Percentiles rank a stretch among this genome's conserved stretches.
These are phyloP conservation scores for Letharia columbiana DNA, from an alignment of 495 filamentous ascomycete genomes.

Conservation along the genomic window DNA sequence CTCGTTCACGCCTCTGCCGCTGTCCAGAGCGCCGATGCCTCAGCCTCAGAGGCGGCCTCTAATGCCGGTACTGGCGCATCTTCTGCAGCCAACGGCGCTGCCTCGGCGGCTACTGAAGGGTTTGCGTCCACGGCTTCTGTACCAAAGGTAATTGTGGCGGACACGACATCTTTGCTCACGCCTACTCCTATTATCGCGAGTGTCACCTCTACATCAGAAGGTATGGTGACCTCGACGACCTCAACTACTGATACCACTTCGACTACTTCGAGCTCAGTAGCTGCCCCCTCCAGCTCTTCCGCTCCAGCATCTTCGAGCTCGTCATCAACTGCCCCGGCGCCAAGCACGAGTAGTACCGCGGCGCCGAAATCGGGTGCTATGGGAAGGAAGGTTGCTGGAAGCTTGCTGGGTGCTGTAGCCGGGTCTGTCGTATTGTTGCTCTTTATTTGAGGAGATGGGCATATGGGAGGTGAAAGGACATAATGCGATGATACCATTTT, in stretches of 20 bases:
- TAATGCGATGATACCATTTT: slow-evolving; percentile 16
- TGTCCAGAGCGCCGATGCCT: slow-evolving; percentile 10
- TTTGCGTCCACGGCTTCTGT: slow-evolving; percentile 2
- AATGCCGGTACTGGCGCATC: slow-evolving; percentile 10
- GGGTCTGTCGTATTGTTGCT: slow-evolving; percentile 1
- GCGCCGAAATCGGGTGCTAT: slow-evolving; percentile 13
- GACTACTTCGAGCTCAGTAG: neutral
- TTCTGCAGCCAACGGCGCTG: slow-evolving; percentile 2
- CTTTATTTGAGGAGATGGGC: neutral
- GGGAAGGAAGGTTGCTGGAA: neutral
- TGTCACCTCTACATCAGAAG: neutral
- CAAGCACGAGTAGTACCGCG: slow-evolving; percentile 17
- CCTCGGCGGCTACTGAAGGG: neutral
- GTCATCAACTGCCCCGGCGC: neutral
- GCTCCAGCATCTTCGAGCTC: neutral
- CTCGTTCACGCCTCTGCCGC: slow-evolving; percentile 10
- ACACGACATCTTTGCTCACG: neutral
- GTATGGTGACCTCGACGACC: slow-evolving; percentile 10
- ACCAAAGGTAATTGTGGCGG: slow-evolving; percentile 1
- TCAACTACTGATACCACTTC: slow-evolving; percentile 1
- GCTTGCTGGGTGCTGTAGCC: neutral
- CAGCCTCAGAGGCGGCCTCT: slow-evolving; percentile 12
- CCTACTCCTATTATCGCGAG: neutral
- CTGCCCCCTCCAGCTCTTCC: slow-evolving; percentile 3
- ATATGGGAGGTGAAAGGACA: neutral